phyloP scores from a whole-genome alignment of 305 asterid species.

The Coffea humblotiana region DNA sequence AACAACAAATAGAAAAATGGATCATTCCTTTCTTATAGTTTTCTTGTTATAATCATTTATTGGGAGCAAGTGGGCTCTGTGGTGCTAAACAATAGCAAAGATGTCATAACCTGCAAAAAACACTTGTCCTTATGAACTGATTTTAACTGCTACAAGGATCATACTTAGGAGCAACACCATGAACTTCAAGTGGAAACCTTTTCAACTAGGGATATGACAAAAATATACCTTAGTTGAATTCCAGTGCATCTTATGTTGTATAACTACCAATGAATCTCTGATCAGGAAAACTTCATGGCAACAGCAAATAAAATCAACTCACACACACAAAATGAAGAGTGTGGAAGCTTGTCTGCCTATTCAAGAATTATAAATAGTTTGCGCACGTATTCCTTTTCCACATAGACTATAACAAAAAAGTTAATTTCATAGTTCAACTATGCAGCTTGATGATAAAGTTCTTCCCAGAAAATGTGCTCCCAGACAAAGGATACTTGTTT shows the following conservation, averaged over 20 bases:
- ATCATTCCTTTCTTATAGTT: not conserved
- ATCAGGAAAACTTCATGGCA: not conserved
- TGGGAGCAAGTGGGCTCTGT: not conserved
- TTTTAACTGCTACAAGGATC: not conserved
- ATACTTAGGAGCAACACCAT: not conserved
- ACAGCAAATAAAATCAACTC: not conserved
- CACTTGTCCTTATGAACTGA: not conserved
- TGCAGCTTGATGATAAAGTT: not conserved
- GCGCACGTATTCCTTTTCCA: not conserved
- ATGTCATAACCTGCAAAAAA: not conserved
- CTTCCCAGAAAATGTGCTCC: not conserved
- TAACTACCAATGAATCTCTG: not conserved
- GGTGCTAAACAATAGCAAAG: not conserved
- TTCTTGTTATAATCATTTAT: not conserved
- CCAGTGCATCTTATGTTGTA: not conserved
- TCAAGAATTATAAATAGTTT: not conserved
- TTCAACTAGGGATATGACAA: not conserved
- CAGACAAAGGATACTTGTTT: slow-evolving; percentile 84
- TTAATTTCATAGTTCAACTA: not conserved
- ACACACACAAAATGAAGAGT: not conserved
- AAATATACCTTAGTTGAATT: not conserved
- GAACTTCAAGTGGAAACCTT: not conserved
- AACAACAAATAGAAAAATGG: not conserved
- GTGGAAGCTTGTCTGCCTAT: not conserved
- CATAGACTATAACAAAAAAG: not conserved